Evolutionary conservation across 208 protist genomes (phyloP), one percentile per base, ranked within the genome.

Genomic region (Leishmania turanica): DNA sequence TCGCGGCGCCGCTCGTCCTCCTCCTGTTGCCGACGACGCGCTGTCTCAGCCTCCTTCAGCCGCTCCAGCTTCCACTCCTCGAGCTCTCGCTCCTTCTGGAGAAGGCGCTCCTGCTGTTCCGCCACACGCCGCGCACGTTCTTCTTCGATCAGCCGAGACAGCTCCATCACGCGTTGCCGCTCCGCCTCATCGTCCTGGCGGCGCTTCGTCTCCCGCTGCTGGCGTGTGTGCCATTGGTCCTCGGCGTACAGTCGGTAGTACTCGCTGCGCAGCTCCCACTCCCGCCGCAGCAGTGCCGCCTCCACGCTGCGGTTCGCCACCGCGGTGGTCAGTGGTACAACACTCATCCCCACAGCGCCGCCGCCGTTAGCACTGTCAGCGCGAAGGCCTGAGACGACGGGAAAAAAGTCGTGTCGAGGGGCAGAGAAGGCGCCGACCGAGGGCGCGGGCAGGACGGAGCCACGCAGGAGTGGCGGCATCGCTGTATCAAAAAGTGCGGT

Each of bases 11-110:
- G 89, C 6, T 97, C 93, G 68, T 95, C 93, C 65, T 95, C 93
- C 65, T 91, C 86, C 15, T 83, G 66, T 49, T 83, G 85, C 56
- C 84, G 77, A 42, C 88, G 89, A 27, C 90, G 89, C 53, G 86
- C 75, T 4, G 74, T 80, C 65, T 95, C 91, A 9, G 85, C 74
- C 79, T 93, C 91, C 69, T 89, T 88, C 65, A 82, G 77, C 8
- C 88, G 82, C 84, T 92, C 89, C 65, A 91, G 31, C 84, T 95
- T 97, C 93, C 93, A 97, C 80, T 94, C 93, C 83, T 97, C 93
- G 47, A 97, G 77, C 84, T 97, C 92, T 19, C 86, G 85, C 78
- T 95, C 93, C 77, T 92, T 91, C 70, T 88, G 87, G 3, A 97
- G 58, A 17, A 97, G 76, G 2, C 86, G 88, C 79, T 95, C 85